A percentile compares a stretch with the other conserved stretches of the same genome.
Conservation (phyloP, 2,329 filamentous ascomycete species). For the Cladophialophora yegresii region DNA sequence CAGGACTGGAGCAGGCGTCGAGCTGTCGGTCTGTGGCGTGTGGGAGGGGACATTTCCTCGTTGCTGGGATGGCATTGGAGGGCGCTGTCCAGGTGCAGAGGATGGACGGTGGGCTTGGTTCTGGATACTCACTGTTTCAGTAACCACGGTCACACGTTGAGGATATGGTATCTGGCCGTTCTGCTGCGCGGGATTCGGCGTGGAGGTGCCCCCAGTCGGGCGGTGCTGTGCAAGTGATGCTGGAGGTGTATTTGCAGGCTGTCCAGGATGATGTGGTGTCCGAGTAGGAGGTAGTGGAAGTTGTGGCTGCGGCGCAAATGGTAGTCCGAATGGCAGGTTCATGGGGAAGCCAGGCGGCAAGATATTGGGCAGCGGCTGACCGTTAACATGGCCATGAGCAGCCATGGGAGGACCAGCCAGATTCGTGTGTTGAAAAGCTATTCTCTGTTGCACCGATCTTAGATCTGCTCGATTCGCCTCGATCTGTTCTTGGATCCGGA, state of each 20-base stretch:
- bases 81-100: conserved; percentile 20
- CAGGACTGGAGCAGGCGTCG: background rate
- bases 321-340: conserved; percentile 1
- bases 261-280: background rate
- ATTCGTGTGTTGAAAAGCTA: conserved; percentile 26
- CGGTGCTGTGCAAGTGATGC: background rate
- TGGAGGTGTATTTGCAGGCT: background rate
- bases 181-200: background rate
- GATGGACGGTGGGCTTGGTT: conserved; percentile 23
- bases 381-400: conserved; percentile 7
- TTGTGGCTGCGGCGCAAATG: background rate
- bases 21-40: background rate
- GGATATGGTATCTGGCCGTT: background rate
- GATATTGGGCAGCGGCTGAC: conserved; percentile 5
- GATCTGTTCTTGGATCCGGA: conserved; percentile 30
- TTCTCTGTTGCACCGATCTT: conserved; percentile 28
- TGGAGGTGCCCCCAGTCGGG: background rate
- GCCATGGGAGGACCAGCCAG: conserved; percentile 11
- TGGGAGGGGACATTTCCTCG: background rate
- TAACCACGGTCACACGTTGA: conserved; percentile 25
- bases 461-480: conserved; percentile 30
- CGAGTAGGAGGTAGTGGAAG: background rate
- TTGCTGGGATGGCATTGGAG: conserved; percentile 4
- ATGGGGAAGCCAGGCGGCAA: background rate
- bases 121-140: conserved; percentile 15